Evolutionary conservation across 176 grass and related monocot species (phyloP), one percentile per base, ranked within the genome.

Genomic region (Triticum aestivum): DNA sequence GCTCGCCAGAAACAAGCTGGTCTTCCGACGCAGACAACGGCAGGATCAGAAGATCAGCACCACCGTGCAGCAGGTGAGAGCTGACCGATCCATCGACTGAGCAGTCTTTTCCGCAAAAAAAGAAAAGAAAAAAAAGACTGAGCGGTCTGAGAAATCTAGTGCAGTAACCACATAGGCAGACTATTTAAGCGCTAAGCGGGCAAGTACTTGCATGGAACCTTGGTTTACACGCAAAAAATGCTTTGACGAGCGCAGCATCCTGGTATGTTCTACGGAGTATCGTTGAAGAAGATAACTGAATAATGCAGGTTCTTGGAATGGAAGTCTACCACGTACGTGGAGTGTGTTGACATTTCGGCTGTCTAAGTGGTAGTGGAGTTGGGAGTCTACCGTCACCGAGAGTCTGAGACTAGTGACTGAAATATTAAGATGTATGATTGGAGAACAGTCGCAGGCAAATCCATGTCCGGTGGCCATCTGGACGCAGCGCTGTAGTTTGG

Each of bases 1-100:
- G 47, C 63, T 86, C 59, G 45, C 84, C 84, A 37, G 18, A 15
- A 34, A 41, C 9, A 13, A 86, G 75, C 13, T 64, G 49, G 64
- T 79, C 84, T 1, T 79, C 75, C 14, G 64, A 61, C 4, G 49
- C 9, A 18, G 64, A 32, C 64, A 23, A 14, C 2, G 75, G 64
- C 33, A 66, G 13, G 20, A 68, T 9, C 0, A 68, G 65, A 68
- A 69, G 32, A 68, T 4, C 14, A 68, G 3, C 15, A 66, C 20
- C 4, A 24, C 4, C 3, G 15, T 7, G 13, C 17, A 34, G 38
- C 39, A 49, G 15, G 70, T 5, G 27, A 29, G 3, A 81, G 41
- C 15, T 4, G 23, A 2, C 26, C 15, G 21, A 47, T 3, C 62
- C 79, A 67, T 68, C 5, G 52, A 37, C 7, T 0, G 8, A 8